These are phyloP conservation scores for Acephala macrosclerotiorum DNA, from an alignment of 2,329 filamentous ascomycete species.

Conservation along the genomic window DNA sequence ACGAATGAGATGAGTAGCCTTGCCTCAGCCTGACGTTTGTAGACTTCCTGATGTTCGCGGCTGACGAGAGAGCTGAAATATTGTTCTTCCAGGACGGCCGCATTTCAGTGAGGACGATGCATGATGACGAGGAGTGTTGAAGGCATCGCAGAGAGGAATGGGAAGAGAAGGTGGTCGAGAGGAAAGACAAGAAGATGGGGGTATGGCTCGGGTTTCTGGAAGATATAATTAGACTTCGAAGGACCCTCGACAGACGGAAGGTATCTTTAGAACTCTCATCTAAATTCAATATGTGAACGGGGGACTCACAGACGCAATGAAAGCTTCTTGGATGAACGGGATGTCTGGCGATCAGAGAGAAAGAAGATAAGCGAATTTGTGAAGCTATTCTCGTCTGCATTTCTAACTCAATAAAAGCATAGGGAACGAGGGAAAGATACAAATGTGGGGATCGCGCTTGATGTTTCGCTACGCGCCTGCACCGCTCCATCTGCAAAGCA, in stretches of 20 bases:
- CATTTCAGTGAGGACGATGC: background rate
- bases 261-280: slow-evolving; percentile 3
- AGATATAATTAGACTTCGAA: background rate
- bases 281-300: background rate
- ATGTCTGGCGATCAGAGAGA: background rate
- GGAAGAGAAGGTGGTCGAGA: background rate
- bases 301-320: background rate
- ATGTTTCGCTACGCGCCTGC: slow-evolving; percentile 19
- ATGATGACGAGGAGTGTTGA: background rate
- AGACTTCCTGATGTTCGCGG: background rate
- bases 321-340: background rate
- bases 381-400: slow-evolving; percentile 4
- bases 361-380: background rate
- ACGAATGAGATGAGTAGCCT: background rate
- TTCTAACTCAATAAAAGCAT: background rate
- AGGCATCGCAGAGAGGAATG: background rate
- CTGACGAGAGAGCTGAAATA: background rate
- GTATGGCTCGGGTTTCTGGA: background rate
- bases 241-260: background rate
- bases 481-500: background rate
- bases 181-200: background rate
- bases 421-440: background rate
- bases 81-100: background rate
- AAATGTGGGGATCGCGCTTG: slow-evolving; percentile 9
- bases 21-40: background rate